Percentiles rank a stretch among this genome's conserved stretches.
Evolutionary conservation across 352 stramenopile genomes (phyloP).

Genomic region (Lagenidium giganteum): DNA sequence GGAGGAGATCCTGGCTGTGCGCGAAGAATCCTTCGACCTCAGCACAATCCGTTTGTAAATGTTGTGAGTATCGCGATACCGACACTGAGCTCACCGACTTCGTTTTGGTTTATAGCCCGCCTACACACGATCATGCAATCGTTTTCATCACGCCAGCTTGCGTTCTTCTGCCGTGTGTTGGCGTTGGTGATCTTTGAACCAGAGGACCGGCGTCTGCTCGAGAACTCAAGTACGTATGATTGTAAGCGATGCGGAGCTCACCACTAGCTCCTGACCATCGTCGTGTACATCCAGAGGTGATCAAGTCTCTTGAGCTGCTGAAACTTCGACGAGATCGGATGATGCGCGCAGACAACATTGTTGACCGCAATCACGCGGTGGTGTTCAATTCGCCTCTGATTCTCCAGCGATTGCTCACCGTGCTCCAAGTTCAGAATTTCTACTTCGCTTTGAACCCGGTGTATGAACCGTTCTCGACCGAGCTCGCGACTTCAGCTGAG

Average conservation of each 20-base stretch:
- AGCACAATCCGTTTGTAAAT: constrained; percentile 64
- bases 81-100: no score
- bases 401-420: constrained; percentile 53
- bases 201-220: constrained; percentile 88
- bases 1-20: constrained; percentile 88
- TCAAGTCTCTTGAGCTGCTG: constrained; percentile 90
- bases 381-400: constrained; percentile 73
- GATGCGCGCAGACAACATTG: constrained; percentile 65
- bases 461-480: constrained; percentile 66
- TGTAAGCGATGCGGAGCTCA: neutral
- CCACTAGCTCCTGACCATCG: constrained; percentile 4
- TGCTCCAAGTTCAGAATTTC: constrained; percentile 74
- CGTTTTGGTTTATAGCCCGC: constrained; percentile 52
- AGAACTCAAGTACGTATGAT: constrained; percentile 63
- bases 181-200: constrained; percentile 93
- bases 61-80: no score
- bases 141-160: constrained; percentile 89
- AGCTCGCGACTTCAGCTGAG: constrained; percentile 65
- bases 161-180: constrained; percentile 94
- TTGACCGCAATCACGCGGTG: constrained; percentile 90
- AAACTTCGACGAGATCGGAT: constrained; percentile 73
- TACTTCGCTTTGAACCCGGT: constrained; percentile 69
- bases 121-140: constrained; percentile 82
- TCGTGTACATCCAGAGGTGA: constrained; percentile 45
- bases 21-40: constrained; percentile 65